Base-by-base conservation (phyloP, 2,329 filamentous ascomycete species). In the Cyphellophora attinorum region DNA sequence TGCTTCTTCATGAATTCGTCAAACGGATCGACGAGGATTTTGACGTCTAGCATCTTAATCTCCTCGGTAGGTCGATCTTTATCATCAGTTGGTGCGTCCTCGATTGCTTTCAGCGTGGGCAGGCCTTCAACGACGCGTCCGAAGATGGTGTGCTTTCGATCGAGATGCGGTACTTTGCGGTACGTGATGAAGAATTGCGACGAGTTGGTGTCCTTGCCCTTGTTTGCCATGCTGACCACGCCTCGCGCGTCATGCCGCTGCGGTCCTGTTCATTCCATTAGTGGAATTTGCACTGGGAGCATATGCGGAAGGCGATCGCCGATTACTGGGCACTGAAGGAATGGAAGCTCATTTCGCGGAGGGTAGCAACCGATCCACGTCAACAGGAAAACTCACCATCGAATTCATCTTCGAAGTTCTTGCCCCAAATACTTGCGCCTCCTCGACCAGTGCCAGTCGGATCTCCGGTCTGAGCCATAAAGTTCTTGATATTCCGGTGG, bases 381-480 rank as follows among this genome's bases (percentile, higher is more conserved):
- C n/a, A n/a, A n/a, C n/a, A n/a, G n/a, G n/a, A n/a, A n/a, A n/a
- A n/a, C n/a, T n/a, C n/a, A n/a, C n/a, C 86, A 11, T 95, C 86
- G 43, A 96, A 81, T 55, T 98, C 91, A 56, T 98, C 91, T 34
- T 81, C 71, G 52, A 98, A 98, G 41, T 86, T 84, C 60, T 93
- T 93, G 39, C 84, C 84, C 91, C 91, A 98, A 40, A 93, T 78
- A 51, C 83, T 93, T 31, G 77, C 66, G 1, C 91, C 91, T n/a
- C 91, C 91, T 41, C 85, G 74, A 2, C 91, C 91, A 0, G 86
- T 94, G 1, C 89, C 89, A 0, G 85, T 85, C 0, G 91, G 91
- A 54, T 98, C 91, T 23, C 91, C 91, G 28, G 89, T 89, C 57
- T 98, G 91, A 25, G 98, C 84, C 91, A 98, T 98, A 56, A 98